Evolutionary conservation across 2,329 filamentous ascomycete species (phyloP), one percentile per base, ranked within the genome.

Genomic region (Gnomoniopsis sp.): DNA sequence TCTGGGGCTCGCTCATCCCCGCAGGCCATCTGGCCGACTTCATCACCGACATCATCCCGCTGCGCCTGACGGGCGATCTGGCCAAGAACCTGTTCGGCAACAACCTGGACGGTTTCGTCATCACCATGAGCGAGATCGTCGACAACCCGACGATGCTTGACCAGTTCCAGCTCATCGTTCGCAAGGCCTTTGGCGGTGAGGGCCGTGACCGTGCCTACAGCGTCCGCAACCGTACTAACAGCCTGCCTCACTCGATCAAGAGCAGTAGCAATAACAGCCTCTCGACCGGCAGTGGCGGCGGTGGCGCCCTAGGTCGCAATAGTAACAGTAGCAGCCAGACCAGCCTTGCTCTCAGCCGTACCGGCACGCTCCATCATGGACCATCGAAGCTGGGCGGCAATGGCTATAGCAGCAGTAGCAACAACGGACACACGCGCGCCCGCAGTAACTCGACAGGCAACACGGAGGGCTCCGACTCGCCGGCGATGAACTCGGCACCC

Each of bases 51-150:
- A 58, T 36, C 6, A 53, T 62, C n/a, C 57, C 59, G 15, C 21
- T 49, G 33, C 49, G 59, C 3, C 53, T 62, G 15, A 44, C 55
- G 55, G 69, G 70, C 3, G 72, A 74, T 17, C 69, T 83, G 10
- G 69, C 74, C 1, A 68, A 68, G 26, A 64, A 75, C 23, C 64
- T 67, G 14, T 63, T 77, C 11, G 76, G 74, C 2, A 66, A 75
- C 6, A 74, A 75, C 36, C 64, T 64, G 15, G 68, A 64, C 15
- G 66, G 68, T 11, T 66, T 80, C 6, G 68, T 65, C 22, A 67
- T 82, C 47, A 74, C 73, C 0, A 75, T 78, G 54, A 78, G 79
- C 51, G 80, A 83, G 34, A 72, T 83, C 22, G 68, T 82, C n/a
- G 70, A 77, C 14, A 68, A 80, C 61, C 78, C 80, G 6, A 81